Conservation (phyloP, 495 filamentous ascomycete species). For the Penicillium nucicola region DNA sequence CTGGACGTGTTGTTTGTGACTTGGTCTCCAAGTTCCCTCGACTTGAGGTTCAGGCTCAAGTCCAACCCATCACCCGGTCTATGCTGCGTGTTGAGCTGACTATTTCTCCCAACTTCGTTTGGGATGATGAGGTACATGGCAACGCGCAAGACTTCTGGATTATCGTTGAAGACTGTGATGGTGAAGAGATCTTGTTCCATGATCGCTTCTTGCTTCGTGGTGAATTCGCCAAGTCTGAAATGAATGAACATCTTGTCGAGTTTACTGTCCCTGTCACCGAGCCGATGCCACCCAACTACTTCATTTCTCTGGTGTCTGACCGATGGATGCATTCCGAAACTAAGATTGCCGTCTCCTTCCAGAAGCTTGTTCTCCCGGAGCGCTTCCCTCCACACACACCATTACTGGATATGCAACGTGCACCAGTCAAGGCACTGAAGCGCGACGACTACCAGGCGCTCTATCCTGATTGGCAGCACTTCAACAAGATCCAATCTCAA, state of each 20-base stretch:
- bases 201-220: conserved; percentile 90
- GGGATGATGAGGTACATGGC: conserved; percentile 89
- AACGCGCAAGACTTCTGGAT: conserved; percentile 93
- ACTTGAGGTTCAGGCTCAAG: conserved; percentile 85
- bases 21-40: conserved; percentile 91
- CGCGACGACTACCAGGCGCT: conserved; percentile 74
- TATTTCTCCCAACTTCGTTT: conserved; percentile 93
- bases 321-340: conserved; percentile 98
- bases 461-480: conserved; percentile 81
- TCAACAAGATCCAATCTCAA: conserved; percentile 98
- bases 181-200: conserved; percentile 92
- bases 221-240: conserved; percentile 74
- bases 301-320: conserved; percentile 90
- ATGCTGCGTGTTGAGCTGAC: conserved; percentile 93
- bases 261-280: conserved; percentile 96
- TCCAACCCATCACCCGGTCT: conserved; percentile 91
- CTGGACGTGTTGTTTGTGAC: conserved; percentile 78
- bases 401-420: conserved; percentile 82
- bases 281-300: conserved; percentile 98
- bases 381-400: conserved; percentile 94
- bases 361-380: conserved; percentile 89
- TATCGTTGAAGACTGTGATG: conserved; percentile 93
- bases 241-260: conserved; percentile 94
- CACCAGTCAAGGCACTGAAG: conserved; percentile 86
- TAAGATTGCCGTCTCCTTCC: conserved; percentile 88